Evolutionary conservation across 2,329 filamentous ascomycete species (phyloP), one percentile per base, ranked within the genome.

Genomic region (Stachybotrys elegans): DNA sequence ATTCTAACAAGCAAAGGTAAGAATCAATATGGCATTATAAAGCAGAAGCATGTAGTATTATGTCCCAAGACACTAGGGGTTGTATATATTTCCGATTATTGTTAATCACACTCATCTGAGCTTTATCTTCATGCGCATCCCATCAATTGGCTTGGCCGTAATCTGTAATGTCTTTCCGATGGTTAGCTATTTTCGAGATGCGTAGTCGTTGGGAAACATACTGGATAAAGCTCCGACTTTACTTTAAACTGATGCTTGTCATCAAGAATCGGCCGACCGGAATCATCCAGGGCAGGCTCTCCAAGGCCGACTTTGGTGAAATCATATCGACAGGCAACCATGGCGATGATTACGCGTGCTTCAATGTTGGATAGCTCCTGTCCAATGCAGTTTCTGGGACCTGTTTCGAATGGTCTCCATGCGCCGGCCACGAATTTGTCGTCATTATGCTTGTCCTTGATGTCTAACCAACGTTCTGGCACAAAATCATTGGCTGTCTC

Each of bases 401-500:
- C 38, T 11, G 22, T 27, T 16, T 40, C 38, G 20, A 40, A 40
- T 6, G 38, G 8, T 17, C 38, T 40, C 38, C 38, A 40, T 8
- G 38, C 38, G 17, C 38, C 22, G 11, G 37, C 37, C 7, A 22
- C 14, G 4, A 40, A n/a, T 13, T 12, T 4, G 12, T 22, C 22
- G 36, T 19, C 13, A 19, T 21, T 14, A 39, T n/a, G n/a, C n/a
- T n/a, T n/a, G 8, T 20, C 14, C 22, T 40, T 13, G n/a, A n/a
- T n/a, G n/a, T n/a, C 36, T 21, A 43, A 22, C 66, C 67, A 72
- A 5, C 69, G 56, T 52, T 72, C 69, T 0, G 69, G 69, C 6
- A 60, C 52, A 41, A 65, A 71, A 42, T 58, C 58, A 31, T 63
- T 51, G 9, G 51, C 63, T 12, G 54, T 61, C 1, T 57, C 57